Base-by-base conservation (phyloP, 306 rosid genomes). In the Quercus dentata region DNA sequence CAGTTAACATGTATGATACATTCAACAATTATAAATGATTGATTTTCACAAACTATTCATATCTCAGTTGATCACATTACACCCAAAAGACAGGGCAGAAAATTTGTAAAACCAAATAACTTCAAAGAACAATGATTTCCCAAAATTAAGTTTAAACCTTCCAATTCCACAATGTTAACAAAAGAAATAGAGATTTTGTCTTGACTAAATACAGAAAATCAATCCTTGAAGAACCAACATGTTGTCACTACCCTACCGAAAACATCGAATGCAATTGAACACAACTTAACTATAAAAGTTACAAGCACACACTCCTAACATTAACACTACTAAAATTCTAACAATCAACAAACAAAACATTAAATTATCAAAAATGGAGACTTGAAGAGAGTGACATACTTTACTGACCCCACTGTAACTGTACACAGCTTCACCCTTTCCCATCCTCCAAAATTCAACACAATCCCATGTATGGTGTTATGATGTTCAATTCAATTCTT, bases 391-490 rank as follows among this genome's bases (percentile, higher is more conserved):
- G 74, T 55, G 52, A 25, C 74, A 71, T 58, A 73, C 77, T 80
- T 79, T 31, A 82, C 87, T 57, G 63, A 62, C 56, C 74, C 59
- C 18, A 65, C 88, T 90, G 85, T 90, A 86, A 71, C 90, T 90
- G 85, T 90, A 86, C 90, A 86, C 74, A 73, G 77, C 85, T 52
- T 69, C 83, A 38, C 46, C 46, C 46, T 38, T 38, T 38, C 46
- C 46, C 46, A 19, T 13, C 2, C 1, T n/a, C 20, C 57, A 51
- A 30, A 58, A 28, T 12, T 73, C 76, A 76, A 17, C 7, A 70
- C 51, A 68, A 70, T 18, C 38, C 21, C 17, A 30, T 78, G 72
- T 4, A 15, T 38, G 46, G 46, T 38, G 46, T 38, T 7, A 38
- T 38, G 46, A 38, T 8, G 46, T 38, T 38, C 27, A 12, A 61